Base-by-base conservation (phyloP, 116 monocot species). In the Phalaenopsis hybrid region DNA sequence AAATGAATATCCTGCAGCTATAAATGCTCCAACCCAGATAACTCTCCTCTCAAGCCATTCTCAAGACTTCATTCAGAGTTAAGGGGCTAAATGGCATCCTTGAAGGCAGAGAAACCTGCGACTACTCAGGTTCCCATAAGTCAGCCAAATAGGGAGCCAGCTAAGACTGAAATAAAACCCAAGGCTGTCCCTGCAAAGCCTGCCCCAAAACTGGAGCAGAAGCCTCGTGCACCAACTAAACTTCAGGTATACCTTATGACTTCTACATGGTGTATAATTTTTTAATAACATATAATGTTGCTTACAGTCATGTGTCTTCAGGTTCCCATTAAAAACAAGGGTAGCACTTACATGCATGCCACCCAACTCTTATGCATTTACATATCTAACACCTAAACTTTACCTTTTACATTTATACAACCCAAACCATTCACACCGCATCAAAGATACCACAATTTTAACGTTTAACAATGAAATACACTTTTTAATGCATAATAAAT, bases 71-170 rank as follows among this genome's bases (percentile, higher is more conserved):
- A 17, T 73, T 43, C 41, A 41, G 41, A 16, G 73, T 43, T 73
- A 25, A 55, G 55, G 16, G 55, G 16, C 17, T 5, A 6, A 15
- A 17, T 41, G 17, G 33, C 33, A 73, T 73, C 43, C 41, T 9
- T 73, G 73, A 73, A 73, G 73, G 73, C 73, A 73, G 73, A 73
- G 73, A 73, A 73, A 31, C 73, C 41, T 41, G 73, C 43, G 17
- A 73, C 16, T 43, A 15, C 73, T 43, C 73, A 73, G 41, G 73
- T 43, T 6, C 73, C 73, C 33, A 5, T 73, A 73, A 41, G 33
- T 25, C 73, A 41, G 73, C 41, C 43, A 12, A 73, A 31, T 43
- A 73, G 43, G 73, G 73, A 73, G 17, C 73, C 41, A 13, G 41
- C 43, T 43, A 73, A 73, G 41, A 33, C 73, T 73, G 73, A 73